Conservation (phyloP, 2,329 filamentous ascomycete genomes). For the Tolypocladium nubicola region DNA sequence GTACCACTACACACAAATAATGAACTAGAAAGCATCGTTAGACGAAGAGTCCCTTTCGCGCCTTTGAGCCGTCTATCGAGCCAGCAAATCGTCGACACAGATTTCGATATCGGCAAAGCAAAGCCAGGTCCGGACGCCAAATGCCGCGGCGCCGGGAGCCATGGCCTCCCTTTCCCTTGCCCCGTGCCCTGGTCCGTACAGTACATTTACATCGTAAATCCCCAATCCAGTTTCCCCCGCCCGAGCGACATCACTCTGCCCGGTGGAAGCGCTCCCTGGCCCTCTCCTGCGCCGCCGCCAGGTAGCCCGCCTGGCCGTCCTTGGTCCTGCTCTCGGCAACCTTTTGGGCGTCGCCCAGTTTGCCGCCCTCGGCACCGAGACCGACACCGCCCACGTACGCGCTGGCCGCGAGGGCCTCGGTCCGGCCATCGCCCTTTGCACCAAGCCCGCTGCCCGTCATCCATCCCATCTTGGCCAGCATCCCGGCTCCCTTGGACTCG, state of each 20-base stretch:
- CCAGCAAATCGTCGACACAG: not conserved
- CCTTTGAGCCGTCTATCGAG: not conserved
- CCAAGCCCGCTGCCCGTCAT: slow-evolving; percentile 54
- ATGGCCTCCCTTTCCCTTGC: not conserved
- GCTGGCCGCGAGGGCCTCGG: slow-evolving; percentile 51
- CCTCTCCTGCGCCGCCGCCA: slow-evolving; percentile 53
- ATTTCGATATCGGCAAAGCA: not conserved
- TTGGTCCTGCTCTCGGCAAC: slow-evolving; percentile 52
- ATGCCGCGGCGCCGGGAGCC: not conserved
- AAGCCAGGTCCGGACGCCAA: not conserved
- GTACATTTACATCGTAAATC: not conserved
- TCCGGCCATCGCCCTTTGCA: slow-evolving; percentile 50
- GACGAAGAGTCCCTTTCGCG: not conserved
- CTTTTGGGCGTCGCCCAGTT: slow-evolving; percentile 55
- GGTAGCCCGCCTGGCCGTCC: slow-evolving; percentile 49
- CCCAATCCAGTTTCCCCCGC: not conserved
- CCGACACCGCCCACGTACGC: slow-evolving; percentile 60
- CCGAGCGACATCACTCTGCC: slow-evolving; percentile 22
- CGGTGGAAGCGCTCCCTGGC: slow-evolving; percentile 56
- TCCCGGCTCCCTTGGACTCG: slow-evolving; percentile 51
- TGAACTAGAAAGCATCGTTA: not conserved
- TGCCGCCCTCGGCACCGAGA: slow-evolving; percentile 58
- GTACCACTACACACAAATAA: not conserved
- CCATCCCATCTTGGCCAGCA: slow-evolving; percentile 68
- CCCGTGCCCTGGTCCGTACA: not conserved